These are phyloP conservation scores for Nadsonia fulvescens DNA, from an alignment of 805 yeast genomes.

Conservation along the genomic window DNA sequence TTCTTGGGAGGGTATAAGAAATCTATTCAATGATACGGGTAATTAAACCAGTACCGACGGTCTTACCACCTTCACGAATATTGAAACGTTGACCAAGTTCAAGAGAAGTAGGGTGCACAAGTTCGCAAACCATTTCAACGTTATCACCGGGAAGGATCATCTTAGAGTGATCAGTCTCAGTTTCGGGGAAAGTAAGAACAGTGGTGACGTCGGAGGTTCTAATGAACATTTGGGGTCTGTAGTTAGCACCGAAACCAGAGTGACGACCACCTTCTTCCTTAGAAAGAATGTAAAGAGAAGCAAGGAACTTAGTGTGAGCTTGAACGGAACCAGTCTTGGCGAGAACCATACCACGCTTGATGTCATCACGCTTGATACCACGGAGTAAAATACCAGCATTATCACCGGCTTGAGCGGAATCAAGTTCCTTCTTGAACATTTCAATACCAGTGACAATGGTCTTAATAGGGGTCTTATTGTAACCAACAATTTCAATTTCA, in stretches of 20 bases:
- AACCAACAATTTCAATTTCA: constrained; percentile 93
- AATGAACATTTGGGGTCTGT: constrained; percentile 94
- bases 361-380: constrained; percentile 96
- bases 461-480: constrained; percentile 70
- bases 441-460: constrained; percentile 96
- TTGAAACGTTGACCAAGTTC: constrained; percentile 98
- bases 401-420: constrained; percentile 97
- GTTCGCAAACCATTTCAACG: constrained; percentile 83
- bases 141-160: constrained; percentile 98
- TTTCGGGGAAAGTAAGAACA: constrained; percentile 73
- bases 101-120: constrained; percentile 79
- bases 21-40: constrained; percentile 67
- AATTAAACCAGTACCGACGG: constrained; percentile 96
- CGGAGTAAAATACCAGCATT: constrained; percentile 94
- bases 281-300: constrained; percentile 80
- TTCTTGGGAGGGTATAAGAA: too few relatives aligned
- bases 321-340: constrained; percentile 84
- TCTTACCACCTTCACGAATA: constrained; percentile 98
- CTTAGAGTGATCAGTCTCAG: constrained; percentile 67
- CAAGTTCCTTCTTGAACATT: constrained; percentile 98
- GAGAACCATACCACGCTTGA: constrained; percentile 93
- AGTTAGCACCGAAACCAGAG: constrained; percentile 90
- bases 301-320: constrained; percentile 85
- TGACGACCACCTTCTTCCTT: constrained; percentile 99
- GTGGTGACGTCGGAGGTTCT: constrained; percentile 95